Conservation (phyloP, 345 rosid species). For the Theobroma cacao region DNA sequence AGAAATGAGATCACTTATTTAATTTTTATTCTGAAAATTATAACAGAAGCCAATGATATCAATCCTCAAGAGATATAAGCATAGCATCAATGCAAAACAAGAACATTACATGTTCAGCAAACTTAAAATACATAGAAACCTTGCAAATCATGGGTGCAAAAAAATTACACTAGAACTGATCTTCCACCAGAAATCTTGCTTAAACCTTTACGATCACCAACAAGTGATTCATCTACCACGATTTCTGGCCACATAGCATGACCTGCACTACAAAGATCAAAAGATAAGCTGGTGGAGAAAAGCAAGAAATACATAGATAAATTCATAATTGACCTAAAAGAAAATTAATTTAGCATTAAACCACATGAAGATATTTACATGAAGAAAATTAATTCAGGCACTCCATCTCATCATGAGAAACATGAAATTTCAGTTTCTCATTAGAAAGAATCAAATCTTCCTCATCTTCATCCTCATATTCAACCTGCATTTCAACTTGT, state of each 20-base stretch:
- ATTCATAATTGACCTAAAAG: not conserved
- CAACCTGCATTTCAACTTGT: conserved; percentile 49
- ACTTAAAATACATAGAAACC: conserved; percentile 35
- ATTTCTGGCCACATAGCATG: conserved; percentile 98
- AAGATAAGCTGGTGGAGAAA: conserved; percentile 34
- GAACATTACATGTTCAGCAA: conserved; percentile 4
- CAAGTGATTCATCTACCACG: conserved; percentile 76
- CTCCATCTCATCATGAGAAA: conserved; percentile 72
- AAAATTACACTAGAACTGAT: conserved; percentile 80
- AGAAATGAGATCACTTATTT: conserved; percentile 87
- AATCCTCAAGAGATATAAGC: conserved; percentile 2
- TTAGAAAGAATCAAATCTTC: conserved; percentile 62
- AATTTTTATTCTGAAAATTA: conserved; percentile 62
- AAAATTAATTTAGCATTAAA: not conserved
- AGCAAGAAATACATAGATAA: not conserved
- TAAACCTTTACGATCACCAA: conserved; percentile 57
- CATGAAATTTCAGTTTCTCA: conserved; percentile 66
- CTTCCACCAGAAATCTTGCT: conserved; percentile 50
- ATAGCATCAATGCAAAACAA: not conserved
- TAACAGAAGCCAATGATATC: conserved; percentile 21
- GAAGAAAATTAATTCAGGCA: conserved; percentile 26
- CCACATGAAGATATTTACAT: not conserved
- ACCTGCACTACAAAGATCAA: conserved; percentile 53
- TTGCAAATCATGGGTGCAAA: conserved; percentile 99
- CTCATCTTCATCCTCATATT: conserved; percentile 69